These are phyloP conservation scores for Thoreauomyces humboldtii DNA, from an alignment of 192 early-diverging fungal genomes.

Conservation along the genomic window DNA sequence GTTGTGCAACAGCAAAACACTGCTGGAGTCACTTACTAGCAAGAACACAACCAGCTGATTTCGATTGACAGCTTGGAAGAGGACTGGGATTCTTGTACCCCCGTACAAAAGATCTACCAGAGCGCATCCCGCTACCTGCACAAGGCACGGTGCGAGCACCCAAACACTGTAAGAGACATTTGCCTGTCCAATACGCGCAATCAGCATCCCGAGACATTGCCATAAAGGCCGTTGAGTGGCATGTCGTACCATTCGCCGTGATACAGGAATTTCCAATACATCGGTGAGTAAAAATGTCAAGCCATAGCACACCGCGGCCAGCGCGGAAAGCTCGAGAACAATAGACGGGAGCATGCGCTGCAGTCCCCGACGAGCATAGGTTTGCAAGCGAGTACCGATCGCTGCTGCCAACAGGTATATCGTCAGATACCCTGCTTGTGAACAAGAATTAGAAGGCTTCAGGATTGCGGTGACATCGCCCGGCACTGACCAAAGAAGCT, in stretches of 20 bases:
- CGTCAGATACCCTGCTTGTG: slow-evolving; percentile 67
- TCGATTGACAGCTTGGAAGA: slow-evolving; percentile 66
- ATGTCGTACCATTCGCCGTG: slow-evolving; percentile 52
- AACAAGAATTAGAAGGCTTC: not conserved
- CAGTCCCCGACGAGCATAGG: slow-evolving; percentile 33
- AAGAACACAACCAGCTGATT: slow-evolving; percentile 86
- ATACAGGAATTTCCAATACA: slow-evolving; percentile 58
- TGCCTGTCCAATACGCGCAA: slow-evolving; percentile 12
- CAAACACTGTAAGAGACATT: slow-evolving; percentile 80
- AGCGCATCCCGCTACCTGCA: slow-evolving; percentile 58
- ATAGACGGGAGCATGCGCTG: slow-evolving; percentile 43
- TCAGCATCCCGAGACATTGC: not conserved
- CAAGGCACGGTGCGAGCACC: slow-evolving; percentile 69
- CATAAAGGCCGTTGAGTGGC: not conserved
- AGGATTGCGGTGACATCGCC: not conserved
- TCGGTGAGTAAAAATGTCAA: slow-evolving; percentile 35
- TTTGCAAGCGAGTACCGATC: slow-evolving; percentile 63
- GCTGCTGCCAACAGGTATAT: slow-evolving; percentile 79
- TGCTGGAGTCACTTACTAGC: slow-evolving; percentile 63
- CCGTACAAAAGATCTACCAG: slow-evolving; percentile 49
- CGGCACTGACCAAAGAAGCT: slow-evolving; percentile 65
- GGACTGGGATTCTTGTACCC: not conserved
- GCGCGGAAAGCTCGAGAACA: slow-evolving; percentile 37
- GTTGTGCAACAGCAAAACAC: too few species aligned
- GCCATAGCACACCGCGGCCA: slow-evolving; percentile 40